Evolutionary conservation across 2,329 filamentous ascomycete species (phyloP).

Genomic region (Venturia nashicola): DNA sequence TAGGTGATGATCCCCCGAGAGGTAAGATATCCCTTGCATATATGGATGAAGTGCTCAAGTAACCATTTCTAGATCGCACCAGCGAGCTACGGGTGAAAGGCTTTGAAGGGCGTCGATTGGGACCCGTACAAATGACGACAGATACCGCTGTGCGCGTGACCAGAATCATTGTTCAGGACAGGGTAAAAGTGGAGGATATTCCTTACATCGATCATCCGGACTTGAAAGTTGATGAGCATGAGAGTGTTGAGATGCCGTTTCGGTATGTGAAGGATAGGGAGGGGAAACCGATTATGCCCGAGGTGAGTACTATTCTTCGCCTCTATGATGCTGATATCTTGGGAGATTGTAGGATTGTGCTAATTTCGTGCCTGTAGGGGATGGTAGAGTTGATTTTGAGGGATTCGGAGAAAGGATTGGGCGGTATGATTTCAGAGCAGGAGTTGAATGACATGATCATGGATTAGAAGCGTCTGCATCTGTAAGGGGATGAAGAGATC

Average conservation of each 20-base stretch:
- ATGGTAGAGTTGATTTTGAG: constrained; percentile 91
- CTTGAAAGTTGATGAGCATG: constrained; percentile 77
- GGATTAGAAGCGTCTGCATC: neutral
- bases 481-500: neutral
- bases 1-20: constrained; percentile 86
- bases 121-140: constrained; percentile 94
- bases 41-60: constrained; percentile 14
- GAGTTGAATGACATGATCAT: neutral
- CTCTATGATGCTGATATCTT: neutral
- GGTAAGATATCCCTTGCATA: constrained; percentile 42
- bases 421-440: constrained; percentile 52
- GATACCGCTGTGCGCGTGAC: constrained; percentile 94
- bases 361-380: constrained; percentile 42
- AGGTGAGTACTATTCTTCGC: constrained; percentile 39
- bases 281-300: constrained; percentile 80
- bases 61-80: constrained; percentile 58
- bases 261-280: constrained; percentile 72
- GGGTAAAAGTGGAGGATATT: constrained; percentile 64
- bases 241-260: constrained; percentile 96
- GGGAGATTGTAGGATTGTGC: neutral
- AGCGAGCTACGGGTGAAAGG: constrained; percentile 93
- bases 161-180: constrained; percentile 73
- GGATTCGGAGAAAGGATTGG: constrained; percentile 84
- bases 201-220: constrained; percentile 81
- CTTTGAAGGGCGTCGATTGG: constrained; percentile 74